Evolutionary conservation across 2,329 filamentous ascomycete species (phyloP).

Genomic region (Byssochlamys sp.): DNA sequence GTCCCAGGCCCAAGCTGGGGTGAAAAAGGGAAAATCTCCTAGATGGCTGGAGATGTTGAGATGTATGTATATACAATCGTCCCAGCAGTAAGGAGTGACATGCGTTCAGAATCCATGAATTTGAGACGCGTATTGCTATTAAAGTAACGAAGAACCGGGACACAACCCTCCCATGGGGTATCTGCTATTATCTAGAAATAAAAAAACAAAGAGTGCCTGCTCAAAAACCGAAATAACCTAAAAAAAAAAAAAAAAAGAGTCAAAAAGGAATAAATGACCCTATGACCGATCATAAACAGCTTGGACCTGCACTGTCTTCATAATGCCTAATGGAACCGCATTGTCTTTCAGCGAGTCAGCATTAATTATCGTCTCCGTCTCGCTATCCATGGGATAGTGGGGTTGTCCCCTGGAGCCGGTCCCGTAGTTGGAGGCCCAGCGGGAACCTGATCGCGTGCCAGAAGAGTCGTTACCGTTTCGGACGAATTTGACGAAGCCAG

Average conservation of each 20-base stretch:
- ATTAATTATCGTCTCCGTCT: neutral
- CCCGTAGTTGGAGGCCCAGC: neutral
- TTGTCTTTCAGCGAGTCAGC: neutral
- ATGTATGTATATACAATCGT: too few species aligned
- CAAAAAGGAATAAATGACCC: neutral
- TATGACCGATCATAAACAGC: neutral
- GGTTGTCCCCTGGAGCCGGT: neutral
- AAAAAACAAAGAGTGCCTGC: neutral
- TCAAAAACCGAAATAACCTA: neutral
- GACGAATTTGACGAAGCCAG: conserved; percentile 2
- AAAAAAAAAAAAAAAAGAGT: neutral
- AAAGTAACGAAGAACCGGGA: too few species aligned
- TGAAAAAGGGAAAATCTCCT: too few species aligned
- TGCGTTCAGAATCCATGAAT: too few species aligned
- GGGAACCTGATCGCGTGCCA: neutral
- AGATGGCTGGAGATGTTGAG: too few species aligned
- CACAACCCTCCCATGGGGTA: too few species aligned
- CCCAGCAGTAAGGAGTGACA: too few species aligned
- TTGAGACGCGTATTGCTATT: too few species aligned
- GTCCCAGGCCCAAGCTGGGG: too few species aligned
- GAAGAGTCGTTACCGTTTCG: conserved; percentile 1
- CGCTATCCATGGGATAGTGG: neutral
- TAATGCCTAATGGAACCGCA: neutral
- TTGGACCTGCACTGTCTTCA: neutral
- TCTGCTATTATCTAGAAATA: too few species aligned